Evolutionary conservation across 139 green algal genomes (phyloP), one percentile per base, ranked within the genome.

Genomic region (Edaphochlamys debaryana): DNA sequence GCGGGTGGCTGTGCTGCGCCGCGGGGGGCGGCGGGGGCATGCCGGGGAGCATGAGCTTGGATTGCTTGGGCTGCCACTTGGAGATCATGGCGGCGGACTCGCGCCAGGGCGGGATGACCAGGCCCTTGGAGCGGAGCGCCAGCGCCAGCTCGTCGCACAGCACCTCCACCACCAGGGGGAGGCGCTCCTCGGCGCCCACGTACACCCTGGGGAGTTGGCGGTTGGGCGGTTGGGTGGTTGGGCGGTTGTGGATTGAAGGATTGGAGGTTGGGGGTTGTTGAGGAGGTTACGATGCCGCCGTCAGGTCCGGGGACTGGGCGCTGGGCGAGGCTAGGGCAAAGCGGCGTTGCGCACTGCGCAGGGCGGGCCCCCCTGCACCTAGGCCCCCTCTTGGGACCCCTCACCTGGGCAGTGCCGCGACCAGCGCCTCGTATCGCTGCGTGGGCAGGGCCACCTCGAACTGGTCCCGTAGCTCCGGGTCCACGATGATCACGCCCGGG

Each of bases 51-150:
- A 84, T 25, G 48, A 68, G 48, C 66, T 69, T 76, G 36, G 48
- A 60, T 27, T 48, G 78, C 27, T 76, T 75, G 25, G 87, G 87
- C 45, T 82, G 79, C 92, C 92, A 95, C 69, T 92, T 93, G 74
- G 67, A 80, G n/a, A 94, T 88, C 85, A 95, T 85, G 36, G 87
- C 76, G 34, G 85, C 38, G 6, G 83, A 66, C 45, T 87, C 84
- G n/a, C 92, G 72, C 92, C 92, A 95, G 62, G 92, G 92, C 20
- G 92, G 92, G 67, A 95, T 84, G 48, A 86, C 74, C 11, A 92
- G 63, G 50, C 81, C 85, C 66, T 87, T 81, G 40, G 70, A 36
- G 58, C 79, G 69, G 41, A 92, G 92, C 7, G 83, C 88, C 13
- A 79, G 79, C 34, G 67, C 88, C 80, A 95, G 93, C 74, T 94